Evolutionary conservation across 1,139 yeast species (phyloP).

Genomic region (Saccharomyces hybrid): DNA sequence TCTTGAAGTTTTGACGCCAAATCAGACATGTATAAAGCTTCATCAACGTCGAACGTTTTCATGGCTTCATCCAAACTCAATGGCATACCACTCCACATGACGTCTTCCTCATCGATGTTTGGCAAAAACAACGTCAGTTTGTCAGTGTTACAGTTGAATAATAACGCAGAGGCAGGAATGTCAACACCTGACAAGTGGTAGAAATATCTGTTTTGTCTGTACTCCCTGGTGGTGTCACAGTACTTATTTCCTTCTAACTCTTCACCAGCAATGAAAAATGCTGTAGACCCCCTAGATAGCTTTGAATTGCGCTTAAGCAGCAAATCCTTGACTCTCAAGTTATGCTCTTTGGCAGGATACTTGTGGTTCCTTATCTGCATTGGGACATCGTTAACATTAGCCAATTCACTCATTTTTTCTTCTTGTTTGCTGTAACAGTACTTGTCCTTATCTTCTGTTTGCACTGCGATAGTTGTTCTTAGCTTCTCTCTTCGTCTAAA

Average conservation of each 20-base stretch:
- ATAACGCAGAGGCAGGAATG: slow-evolving; percentile 65
- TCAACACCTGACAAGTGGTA: slow-evolving; percentile 82
- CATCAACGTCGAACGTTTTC: slow-evolving; percentile 67
- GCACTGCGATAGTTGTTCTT: background rate
- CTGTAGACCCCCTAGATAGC: slow-evolving; percentile 16
- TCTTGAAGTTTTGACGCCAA: slow-evolving; percentile 33
- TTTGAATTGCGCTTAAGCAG: slow-evolving; percentile 2
- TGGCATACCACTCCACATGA: slow-evolving; percentile 96
- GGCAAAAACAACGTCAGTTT: slow-evolving; percentile 70
- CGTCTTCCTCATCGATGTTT: slow-evolving; percentile 74
- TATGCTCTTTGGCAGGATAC: slow-evolving; percentile 74
- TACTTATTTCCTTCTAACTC: slow-evolving; percentile 55
- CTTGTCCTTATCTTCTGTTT: background rate
- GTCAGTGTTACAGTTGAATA: slow-evolving; percentile 48
- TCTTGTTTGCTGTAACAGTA: background rate
- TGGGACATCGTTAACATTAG: slow-evolving; percentile 18
- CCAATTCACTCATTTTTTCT: slow-evolving; percentile 1
- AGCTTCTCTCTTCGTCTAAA: background rate
- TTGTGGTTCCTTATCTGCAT: slow-evolving; percentile 17
- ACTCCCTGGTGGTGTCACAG: slow-evolving; percentile 69
- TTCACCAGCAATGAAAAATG: slow-evolving; percentile 63
- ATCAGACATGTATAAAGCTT: slow-evolving; percentile 53
- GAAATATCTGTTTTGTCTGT: slow-evolving; percentile 87
- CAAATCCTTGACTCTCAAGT: slow-evolving; percentile 38
- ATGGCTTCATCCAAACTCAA: slow-evolving; percentile 57